Evolutionary conservation across 345 rosid species (phyloP), one percentile per base, ranked within the genome.

Genomic region (Aquilaria malaccensis): DNA sequence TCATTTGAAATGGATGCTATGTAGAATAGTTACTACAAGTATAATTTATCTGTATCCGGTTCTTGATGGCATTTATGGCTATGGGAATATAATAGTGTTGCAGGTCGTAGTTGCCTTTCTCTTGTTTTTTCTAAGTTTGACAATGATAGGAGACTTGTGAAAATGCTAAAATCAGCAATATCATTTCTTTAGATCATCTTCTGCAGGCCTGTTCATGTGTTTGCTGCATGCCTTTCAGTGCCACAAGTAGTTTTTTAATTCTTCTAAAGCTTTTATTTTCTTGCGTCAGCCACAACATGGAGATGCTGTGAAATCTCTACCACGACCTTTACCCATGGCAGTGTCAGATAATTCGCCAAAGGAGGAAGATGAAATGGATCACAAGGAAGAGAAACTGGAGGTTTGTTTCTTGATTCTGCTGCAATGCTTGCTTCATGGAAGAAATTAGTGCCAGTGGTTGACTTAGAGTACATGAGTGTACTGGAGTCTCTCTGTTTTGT

Each of bases 271-370:
- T 37, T 37, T 37, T 9, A 4, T 37, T 9, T 37, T 37, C 43
- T 37, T 37, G 43, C 7, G 50, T 73, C 89, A 90, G 93, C 70
- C 79, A 47, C 86, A 74, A 55, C 74, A 67, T 69, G 80, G 75
- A 12, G 84, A 82, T 62, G 59, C 68, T 53, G 69, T 71, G 67
- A 86, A 75, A 69, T 70, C 81, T 70, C 85, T 94, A 51, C 96
- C 99, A 10, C 84, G 77, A 64, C 99, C 99, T 41, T 73, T 74
- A 72, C 89, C 98, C 13, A 41, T 74, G 64, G 71, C 78, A 13
- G 68, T 66, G 45, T 59, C 50, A 4, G 86, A 83, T 67, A 72
- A 64, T 62, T 55, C 65, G n/a, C 74, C 67, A 31, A 63, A 65
- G 51, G 89, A 77, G 66, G 75, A 64, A 64, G 80, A 61, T 61